A percentile compares a stretch with the other conserved stretches of the same genome.
phyloP scores from a whole-genome alignment of 208 protist species.

The Acanthamoeba lenticulata region DNA sequence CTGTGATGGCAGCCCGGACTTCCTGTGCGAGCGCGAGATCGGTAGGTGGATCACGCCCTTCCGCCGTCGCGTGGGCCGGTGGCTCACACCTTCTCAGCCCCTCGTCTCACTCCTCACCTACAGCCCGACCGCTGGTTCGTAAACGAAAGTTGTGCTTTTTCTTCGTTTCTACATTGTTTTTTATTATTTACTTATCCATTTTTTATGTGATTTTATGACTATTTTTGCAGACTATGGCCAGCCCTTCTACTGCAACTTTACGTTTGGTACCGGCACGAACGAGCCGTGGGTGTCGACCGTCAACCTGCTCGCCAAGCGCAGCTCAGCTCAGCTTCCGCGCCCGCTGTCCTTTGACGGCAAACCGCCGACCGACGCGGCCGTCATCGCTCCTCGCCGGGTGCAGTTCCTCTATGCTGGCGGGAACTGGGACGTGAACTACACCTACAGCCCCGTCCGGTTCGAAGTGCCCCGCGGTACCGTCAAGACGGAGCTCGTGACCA shows the following conservation, averaged over 20 bases:
- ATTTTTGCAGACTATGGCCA: neutral
- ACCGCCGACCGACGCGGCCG: neutral
- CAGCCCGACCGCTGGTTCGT: neutral
- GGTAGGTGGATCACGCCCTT: slow-evolving; percentile 52
- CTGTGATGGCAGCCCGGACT: neutral
- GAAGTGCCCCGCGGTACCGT: neutral
- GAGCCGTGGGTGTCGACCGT: slow-evolving; percentile 38
- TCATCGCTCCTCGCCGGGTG: neutral
- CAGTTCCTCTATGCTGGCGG: neutral
- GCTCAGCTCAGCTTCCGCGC: neutral
- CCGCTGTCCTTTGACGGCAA: neutral
- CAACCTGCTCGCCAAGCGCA: neutral
- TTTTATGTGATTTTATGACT: neutral
- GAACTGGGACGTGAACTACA: neutral
- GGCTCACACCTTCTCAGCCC: neutral
- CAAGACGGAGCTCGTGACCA: slow-evolving; percentile 25
- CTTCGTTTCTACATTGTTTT: neutral
- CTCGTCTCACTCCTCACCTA: neutral
- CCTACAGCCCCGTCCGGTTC: neutral
- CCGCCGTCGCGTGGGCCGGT: slow-evolving; percentile 5
- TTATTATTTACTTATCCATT: neutral
- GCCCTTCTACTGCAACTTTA: slow-evolving; percentile 17
- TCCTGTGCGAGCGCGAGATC: neutral
- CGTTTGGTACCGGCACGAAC: neutral
- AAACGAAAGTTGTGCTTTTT: neutral